Percentiles rank a stretch among this genome's conserved stretches.
Conservation (phyloP, 345 rosid species). For the Raphanus raphanistrum region DNA sequence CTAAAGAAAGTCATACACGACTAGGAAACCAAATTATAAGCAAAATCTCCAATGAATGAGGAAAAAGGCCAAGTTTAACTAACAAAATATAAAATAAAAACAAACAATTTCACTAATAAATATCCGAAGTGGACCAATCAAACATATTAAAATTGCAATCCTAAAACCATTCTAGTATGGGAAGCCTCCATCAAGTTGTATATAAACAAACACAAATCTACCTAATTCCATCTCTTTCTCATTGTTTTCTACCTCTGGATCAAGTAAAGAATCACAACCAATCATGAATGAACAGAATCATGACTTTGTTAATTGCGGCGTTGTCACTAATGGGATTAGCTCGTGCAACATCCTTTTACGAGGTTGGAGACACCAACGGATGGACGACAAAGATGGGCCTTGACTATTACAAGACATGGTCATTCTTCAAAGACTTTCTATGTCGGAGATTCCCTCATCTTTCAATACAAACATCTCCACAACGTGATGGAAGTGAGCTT, state of each 20-base stretch:
- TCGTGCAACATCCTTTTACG: background rate
- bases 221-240: background rate
- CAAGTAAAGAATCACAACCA: background rate
- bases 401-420: slow-evolving; percentile 34
- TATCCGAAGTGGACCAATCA: background rate
- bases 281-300: slow-evolving; percentile 24
- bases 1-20: background rate
- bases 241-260: background rate
- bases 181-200: background rate
- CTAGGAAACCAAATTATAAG: background rate
- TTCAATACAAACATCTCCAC: slow-evolving; percentile 12
- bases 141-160: background rate
- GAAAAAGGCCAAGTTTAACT: background rate
- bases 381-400: slow-evolving; percentile 13
- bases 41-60: background rate
- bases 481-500: slow-evolving; percentile 18
- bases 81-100: background rate
- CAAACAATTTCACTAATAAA: background rate
- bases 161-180: background rate
- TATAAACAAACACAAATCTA: background rate
- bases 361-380: slow-evolving; percentile 29
- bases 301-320: slow-evolving; percentile 12
- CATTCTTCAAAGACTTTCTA: slow-evolving; percentile 33
- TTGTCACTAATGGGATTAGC: slow-evolving; percentile 2
- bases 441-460: slow-evolving; percentile 30